Percentiles rank a stretch among this genome's conserved stretches.
phyloP scores from a whole-genome alignment of 352 stramenopile genomes.

The Pythium oligandrum region DNA sequence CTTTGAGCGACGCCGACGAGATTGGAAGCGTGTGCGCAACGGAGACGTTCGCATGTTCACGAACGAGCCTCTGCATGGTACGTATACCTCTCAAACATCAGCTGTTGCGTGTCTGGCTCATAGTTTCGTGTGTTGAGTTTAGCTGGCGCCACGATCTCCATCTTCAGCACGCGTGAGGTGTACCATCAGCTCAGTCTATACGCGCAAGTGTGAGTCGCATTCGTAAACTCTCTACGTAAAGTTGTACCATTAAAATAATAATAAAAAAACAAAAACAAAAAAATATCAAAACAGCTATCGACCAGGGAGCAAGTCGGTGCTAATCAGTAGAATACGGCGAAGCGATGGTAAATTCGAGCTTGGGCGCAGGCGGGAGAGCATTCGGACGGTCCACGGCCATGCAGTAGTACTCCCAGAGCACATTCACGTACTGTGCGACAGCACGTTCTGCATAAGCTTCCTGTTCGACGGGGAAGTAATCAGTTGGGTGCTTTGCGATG shows the following conservation, averaged over 20 bases:
- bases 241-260: slow-evolving; percentile 1
- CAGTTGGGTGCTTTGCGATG: slow-evolving; percentile 4
- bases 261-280: slow-evolving; percentile 3
- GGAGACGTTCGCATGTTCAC: slow-evolving; percentile 73
- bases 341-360: slow-evolving; percentile 80
- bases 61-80: slow-evolving; percentile 63
- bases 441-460: slow-evolving; percentile 73
- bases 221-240: neutral
- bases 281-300: slow-evolving; percentile 5
- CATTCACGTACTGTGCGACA: slow-evolving; percentile 68
- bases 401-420: slow-evolving; percentile 83
- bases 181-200: slow-evolving; percentile 74
- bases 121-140: slow-evolving; percentile 7
- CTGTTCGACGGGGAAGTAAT: slow-evolving; percentile 59
- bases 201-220: slow-evolving; percentile 39
- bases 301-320: slow-evolving; percentile 2
- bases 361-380: slow-evolving; percentile 47
- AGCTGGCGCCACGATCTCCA: slow-evolving; percentile 61
- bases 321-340: slow-evolving; percentile 67
- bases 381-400: slow-evolving; percentile 48
- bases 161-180: slow-evolving; percentile 75
- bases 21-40: slow-evolving; percentile 70
- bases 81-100: slow-evolving; percentile 4
- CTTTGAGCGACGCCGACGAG: slow-evolving; percentile 60
- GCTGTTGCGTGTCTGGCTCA: slow-evolving; percentile 1